Conservation (phyloP, 164 flowering plant genomes). For the Annona cherimola region DNA sequence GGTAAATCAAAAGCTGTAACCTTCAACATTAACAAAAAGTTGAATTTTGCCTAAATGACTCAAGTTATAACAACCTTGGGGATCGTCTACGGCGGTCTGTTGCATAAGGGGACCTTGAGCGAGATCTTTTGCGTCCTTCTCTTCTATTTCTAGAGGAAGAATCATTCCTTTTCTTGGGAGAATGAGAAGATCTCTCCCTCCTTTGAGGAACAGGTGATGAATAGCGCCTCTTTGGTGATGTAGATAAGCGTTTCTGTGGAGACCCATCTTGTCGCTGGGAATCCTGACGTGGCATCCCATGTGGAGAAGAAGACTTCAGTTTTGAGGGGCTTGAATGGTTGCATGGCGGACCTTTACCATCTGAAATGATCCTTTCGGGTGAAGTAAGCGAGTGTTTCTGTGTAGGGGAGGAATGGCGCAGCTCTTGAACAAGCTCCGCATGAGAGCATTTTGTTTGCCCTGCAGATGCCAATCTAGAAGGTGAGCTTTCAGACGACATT, state of each 20-base stretch:
- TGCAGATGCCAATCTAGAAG: constrained; percentile 1
- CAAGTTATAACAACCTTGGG: constrained; percentile 21
- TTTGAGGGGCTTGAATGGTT: constrained; percentile 8
- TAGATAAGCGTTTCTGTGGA: constrained; percentile 10
- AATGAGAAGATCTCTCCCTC: constrained; percentile 22
- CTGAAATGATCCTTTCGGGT: constrained; percentile 9
- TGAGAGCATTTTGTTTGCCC: constrained; percentile 9
- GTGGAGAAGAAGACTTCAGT: constrained; percentile 21
- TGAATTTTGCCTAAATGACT: background rate
- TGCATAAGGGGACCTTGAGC: constrained; percentile 31
- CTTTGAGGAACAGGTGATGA: constrained; percentile 18
- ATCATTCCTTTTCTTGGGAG: constrained; percentile 23
- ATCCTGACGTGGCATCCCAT: constrained; percentile 13
- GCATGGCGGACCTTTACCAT: constrained; percentile 7
- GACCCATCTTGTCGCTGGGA: constrained; percentile 16
- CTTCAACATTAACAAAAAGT: background rate
- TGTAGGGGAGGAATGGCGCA: constrained; percentile 14
- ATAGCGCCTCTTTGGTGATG: constrained; percentile 19
- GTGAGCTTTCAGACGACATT: constrained; percentile 18
- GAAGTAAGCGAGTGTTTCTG: constrained; percentile 13
- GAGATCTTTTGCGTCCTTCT: constrained; percentile 23
- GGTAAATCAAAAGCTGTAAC: background rate
- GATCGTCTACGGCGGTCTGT: constrained; percentile 27
- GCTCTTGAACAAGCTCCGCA: constrained; percentile 9
- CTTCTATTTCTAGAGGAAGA: constrained; percentile 22